Evolutionary conservation across 2,329 filamentous ascomycete species (phyloP).

Genomic region (Blumeriella jaapii): DNA sequence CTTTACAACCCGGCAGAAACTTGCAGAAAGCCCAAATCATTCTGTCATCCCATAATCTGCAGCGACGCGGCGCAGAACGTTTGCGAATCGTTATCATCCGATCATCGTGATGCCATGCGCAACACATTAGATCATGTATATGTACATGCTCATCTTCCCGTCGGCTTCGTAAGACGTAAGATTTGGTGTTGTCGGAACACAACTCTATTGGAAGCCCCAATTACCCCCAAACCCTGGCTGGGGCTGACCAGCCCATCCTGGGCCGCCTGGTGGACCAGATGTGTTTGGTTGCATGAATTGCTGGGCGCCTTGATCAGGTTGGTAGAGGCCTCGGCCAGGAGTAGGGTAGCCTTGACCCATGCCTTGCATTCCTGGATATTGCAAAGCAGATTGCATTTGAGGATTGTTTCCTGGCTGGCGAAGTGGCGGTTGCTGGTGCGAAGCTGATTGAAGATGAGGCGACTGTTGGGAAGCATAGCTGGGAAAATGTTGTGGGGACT

Average conservation of each 20-base stretch:
- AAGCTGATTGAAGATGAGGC: constrained; percentile 32
- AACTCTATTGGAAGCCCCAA: constrained; percentile 20
- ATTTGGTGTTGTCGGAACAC: not conserved
- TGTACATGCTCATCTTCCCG: constrained; percentile 16
- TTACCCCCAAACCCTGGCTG: constrained; percentile 18
- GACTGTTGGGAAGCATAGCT: constrained; percentile 35
- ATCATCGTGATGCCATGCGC: constrained; percentile 10
- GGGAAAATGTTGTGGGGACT: constrained; percentile 46
- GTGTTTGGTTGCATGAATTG: constrained; percentile 57
- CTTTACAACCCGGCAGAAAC: constrained; percentile 20
- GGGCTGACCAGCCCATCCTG: constrained; percentile 27
- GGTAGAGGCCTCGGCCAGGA: constrained; percentile 46
- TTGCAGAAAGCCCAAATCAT: constrained; percentile 15
- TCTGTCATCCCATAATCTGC: constrained; percentile 8
- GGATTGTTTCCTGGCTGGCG: constrained; percentile 43
- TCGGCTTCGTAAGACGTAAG: constrained; percentile 8
- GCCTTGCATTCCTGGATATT: constrained; percentile 51
- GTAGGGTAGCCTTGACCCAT: constrained; percentile 46
- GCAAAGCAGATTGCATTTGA: constrained; percentile 47
- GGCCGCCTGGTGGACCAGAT: constrained; percentile 21
- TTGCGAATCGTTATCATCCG: constrained; percentile 3
- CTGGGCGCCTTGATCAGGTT: constrained; percentile 50
- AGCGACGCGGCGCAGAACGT: not conserved
- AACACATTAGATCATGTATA: constrained; percentile 11
- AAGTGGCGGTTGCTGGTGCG: constrained; percentile 45